phyloP scores from a whole-genome alignment of 495 filamentous ascomycete species.

The Letharia lupina region DNA sequence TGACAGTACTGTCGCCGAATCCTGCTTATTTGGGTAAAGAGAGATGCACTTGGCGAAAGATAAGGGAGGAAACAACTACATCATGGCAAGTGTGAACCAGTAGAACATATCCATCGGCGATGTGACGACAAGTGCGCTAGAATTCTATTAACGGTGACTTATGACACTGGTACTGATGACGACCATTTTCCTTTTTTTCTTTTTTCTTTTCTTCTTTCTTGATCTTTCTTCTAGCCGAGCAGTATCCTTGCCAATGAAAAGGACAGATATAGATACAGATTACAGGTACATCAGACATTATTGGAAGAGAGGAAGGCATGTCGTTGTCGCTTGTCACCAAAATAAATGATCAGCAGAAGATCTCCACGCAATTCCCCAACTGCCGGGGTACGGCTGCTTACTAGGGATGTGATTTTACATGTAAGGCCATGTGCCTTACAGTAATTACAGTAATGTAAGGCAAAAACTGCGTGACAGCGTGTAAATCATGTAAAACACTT shows the following conservation, averaged over 20 bases:
- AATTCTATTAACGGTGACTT: neutral
- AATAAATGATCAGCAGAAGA: conserved; percentile 4
- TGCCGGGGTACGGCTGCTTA: neutral
- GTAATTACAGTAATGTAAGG: no score
- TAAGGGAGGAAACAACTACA: neutral
- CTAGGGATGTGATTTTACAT: no score
- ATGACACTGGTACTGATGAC: neutral
- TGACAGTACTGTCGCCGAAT: neutral
- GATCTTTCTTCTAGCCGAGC: neutral
- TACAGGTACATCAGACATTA: no score
- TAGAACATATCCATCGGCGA: neutral
- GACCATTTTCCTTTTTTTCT: no score
- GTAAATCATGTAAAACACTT: no score
- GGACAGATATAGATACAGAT: no score
- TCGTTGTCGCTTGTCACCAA: neutral
- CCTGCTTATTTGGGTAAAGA: neutral
- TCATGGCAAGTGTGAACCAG: neutral
- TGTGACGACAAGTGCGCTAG: neutral
- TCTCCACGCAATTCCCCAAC: neutral
- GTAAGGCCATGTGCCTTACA: no score
- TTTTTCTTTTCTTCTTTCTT: neutral
- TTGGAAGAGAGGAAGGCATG: no score
- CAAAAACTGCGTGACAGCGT: no score
- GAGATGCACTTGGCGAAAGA: neutral
- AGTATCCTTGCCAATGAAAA: neutral